Evolutionary conservation across 129 eudicot genomes (phyloP).

Genomic region (Flaveria ramosissima): DNA sequence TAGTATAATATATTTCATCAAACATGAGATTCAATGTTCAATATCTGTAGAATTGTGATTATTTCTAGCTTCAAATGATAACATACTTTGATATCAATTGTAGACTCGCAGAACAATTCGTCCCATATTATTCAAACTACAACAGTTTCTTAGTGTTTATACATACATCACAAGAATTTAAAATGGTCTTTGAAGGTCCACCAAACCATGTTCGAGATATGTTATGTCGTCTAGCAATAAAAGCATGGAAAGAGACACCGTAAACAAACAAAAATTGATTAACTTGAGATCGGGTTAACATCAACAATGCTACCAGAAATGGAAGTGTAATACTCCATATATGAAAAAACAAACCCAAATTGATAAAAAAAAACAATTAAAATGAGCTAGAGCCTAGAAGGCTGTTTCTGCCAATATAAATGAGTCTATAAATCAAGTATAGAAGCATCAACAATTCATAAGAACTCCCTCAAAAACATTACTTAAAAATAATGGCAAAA

Average conservation of each 20-base stretch:
- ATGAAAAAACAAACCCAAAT: not conserved
- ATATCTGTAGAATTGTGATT: too few relatives aligned
- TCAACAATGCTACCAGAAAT: not conserved
- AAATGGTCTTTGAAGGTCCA: not conserved
- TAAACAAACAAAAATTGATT: not conserved
- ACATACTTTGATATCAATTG: not conserved
- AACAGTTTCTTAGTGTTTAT: not conserved
- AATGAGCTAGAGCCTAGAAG: not conserved
- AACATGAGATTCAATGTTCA: not conserved
- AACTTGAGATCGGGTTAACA: not conserved
- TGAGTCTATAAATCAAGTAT: not conserved
- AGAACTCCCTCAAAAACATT: not conserved
- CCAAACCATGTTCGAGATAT: not conserved
- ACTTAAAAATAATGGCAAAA: not conserved
- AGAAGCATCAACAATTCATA: conserved; percentile 10
- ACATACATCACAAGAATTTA: not conserved
- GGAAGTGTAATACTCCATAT: not conserved
- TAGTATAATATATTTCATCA: too few relatives aligned
- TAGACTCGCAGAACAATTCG: not conserved
- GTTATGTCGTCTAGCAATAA: not conserved
- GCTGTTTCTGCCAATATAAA: not conserved
- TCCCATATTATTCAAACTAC: not conserved
- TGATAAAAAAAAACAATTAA: not conserved
- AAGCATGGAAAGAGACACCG: not conserved
- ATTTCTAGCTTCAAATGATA: not conserved